Base-by-base conservation (phyloP, 805 yeast species). In the Kluyveromyces aestuarii region DNA sequence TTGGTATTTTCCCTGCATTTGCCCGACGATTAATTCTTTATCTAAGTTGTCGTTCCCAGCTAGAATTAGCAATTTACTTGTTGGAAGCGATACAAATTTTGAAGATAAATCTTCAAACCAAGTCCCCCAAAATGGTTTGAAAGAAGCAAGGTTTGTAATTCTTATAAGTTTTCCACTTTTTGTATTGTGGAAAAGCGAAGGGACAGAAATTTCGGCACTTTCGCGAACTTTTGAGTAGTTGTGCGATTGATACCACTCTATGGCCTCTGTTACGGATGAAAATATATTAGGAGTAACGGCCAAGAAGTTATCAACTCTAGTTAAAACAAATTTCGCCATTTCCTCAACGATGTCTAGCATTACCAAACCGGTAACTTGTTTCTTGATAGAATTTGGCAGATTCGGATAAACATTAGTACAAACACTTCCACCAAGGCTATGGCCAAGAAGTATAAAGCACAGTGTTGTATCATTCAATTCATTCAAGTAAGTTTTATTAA, bases 1-100 rank as follows among this genome's bases (percentile, higher is more conserved):
- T 67, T 95, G 99, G 64, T 84, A 93, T 62, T 81, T 83, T 1
- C 99, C 99, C 67, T 90, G 98, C 99, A 93, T 93, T 66, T 95
- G 99, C 0, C 97, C 99, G 46, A 93, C 81, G 65, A 90, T 88
- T 44, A 93, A 71, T 37, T 77, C 77, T 53, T 84, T 88, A 66
- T 93, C 99, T 30, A 95, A 72, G 18, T 85, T 80, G 55, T 93
- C 97, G 46, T 90, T 84, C 2, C 96, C 96, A 0, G 98, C 95
- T 14, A 95, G 67, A 1, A 93, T 73, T 39, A 93, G 73, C 47
- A 93, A 57, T 58, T 88, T 85, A 0, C 90, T 81, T 0, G 81
- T 69, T 0, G 76, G 73, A 1, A 75, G 67, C 7, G 60, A 43
- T 6, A 81, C 71, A 59, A 81, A 81, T 25, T 60, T 59, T 6